phyloP scores from a whole-genome alignment of 2,329 filamentous ascomycete species.

The Cladosporium austrohemisphaericum region DNA sequence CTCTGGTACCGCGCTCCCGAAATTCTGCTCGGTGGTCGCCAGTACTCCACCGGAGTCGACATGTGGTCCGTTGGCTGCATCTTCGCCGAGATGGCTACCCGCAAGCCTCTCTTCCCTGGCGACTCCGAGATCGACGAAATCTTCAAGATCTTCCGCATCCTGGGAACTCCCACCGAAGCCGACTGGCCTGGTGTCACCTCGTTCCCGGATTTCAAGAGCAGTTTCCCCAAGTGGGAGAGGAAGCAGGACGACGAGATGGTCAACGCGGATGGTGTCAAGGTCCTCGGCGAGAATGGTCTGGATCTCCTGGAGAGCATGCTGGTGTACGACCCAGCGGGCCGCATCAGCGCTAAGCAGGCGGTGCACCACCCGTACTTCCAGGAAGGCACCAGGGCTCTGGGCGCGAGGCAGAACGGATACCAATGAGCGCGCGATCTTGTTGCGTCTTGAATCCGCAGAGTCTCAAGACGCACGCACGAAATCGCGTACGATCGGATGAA shows the following conservation, averaged over 20 bases:
- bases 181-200: conserved; percentile 90
- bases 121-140: conserved; percentile 93
- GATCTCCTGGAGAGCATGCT: conserved; percentile 69
- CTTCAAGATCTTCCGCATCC: conserved; percentile 81
- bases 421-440: conserved; percentile 1
- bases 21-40: conserved; percentile 82
- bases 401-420: conserved; percentile 10
- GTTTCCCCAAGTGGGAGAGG: conserved; percentile 86
- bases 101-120: conserved; percentile 86
- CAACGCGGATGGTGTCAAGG: conserved; percentile 47
- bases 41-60: conserved; percentile 90
- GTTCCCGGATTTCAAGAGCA: conserved; percentile 88
- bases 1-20: conserved; percentile 91
- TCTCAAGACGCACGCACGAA: too few relatives aligned
- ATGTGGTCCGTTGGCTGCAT: conserved; percentile 97
- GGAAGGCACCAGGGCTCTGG: conserved; percentile 16
- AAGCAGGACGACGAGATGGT: conserved; percentile 65
- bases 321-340: conserved; percentile 80
- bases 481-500: not conserved
- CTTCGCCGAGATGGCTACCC: conserved; percentile 94
- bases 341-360: conserved; percentile 85
- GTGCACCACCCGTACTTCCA: conserved; percentile 78
- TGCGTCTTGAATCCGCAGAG: too few relatives aligned
- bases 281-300: conserved; percentile 66
- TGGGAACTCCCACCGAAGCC: conserved; percentile 78